These are phyloP conservation scores for Nicotiana attenuata DNA, from an alignment of 257 asterid genomes.

Conservation along the genomic window DNA sequence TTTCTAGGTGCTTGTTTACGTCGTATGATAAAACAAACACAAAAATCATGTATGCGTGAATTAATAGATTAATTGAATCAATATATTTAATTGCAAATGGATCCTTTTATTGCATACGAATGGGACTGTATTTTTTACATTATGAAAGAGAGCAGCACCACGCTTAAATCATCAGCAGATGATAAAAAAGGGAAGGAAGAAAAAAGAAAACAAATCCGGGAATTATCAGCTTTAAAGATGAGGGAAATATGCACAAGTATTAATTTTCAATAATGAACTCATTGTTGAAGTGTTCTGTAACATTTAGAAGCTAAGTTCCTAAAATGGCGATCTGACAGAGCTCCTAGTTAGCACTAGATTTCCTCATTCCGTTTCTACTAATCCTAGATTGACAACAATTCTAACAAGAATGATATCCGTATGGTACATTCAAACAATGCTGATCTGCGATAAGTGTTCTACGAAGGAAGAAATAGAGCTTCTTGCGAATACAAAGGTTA, in stretches of 20 bases:
- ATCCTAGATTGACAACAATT: neutral
- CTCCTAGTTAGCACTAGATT: neutral
- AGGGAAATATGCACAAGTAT: neutral
- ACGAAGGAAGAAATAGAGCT: slow-evolving; percentile 1
- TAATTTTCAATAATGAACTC: neutral
- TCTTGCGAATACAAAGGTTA: neutral
- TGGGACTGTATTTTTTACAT: too few relatives aligned
- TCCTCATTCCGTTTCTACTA: neutral
- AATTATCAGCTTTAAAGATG: neutral
- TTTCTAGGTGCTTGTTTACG: too few relatives aligned
- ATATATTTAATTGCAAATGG: too few relatives aligned
- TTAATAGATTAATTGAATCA: too few relatives aligned
- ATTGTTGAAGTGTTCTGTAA: neutral
- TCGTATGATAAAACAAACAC: too few relatives aligned
- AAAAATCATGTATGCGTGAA: too few relatives aligned
- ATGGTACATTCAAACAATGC: neutral
- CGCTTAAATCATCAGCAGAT: too few relatives aligned
- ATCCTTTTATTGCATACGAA: too few relatives aligned
- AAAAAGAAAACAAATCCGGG: neutral
- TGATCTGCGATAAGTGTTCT: neutral
- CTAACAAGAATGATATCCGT: neutral
- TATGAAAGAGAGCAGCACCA: too few relatives aligned
- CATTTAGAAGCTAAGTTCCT: neutral
- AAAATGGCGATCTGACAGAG: neutral
- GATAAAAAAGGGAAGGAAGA: neutral